A percentile compares a stretch with the other conserved stretches of the same genome.
Conservation (phyloP, 2,329 filamentous ascomycete species). For the Microcera coccophila region DNA sequence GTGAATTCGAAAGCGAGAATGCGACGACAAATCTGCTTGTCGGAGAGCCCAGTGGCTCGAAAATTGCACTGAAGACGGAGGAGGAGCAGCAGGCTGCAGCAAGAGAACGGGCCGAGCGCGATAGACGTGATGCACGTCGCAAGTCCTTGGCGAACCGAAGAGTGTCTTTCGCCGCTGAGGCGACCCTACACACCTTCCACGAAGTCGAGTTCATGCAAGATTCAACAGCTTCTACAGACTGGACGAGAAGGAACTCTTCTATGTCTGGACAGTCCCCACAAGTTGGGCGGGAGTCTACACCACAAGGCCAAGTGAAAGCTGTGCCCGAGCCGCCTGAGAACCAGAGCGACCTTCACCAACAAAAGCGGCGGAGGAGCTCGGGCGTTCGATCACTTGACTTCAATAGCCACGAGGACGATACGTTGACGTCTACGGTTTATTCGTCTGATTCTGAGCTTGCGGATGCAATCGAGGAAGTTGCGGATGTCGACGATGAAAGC, state of each 20-base stretch:
- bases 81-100: constrained; percentile 68
- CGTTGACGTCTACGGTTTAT: constrained; percentile 73
- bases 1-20: constrained; percentile 9
- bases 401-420: constrained; percentile 62
- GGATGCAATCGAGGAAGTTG: constrained; percentile 53
- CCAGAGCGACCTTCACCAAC: constrained; percentile 58
- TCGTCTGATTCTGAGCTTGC: constrained; percentile 62
- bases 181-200: constrained; percentile 95
- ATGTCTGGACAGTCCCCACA: constrained; percentile 34
- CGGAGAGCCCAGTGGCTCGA: constrained; percentile 41
- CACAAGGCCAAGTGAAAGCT: constrained; percentile 58
- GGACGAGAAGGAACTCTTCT: constrained; percentile 68
- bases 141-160: constrained; percentile 91
- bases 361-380: constrained; percentile 60
- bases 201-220: constrained; percentile 87
- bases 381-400: constrained; percentile 62
- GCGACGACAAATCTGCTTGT: constrained; percentile 13
- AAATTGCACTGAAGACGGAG: constrained; percentile 63
- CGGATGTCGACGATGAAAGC: constrained; percentile 47
- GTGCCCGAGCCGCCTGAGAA: constrained; percentile 58
- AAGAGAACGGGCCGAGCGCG: constrained; percentile 65
- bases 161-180: constrained; percentile 95
- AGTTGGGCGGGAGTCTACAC: constrained; percentile 55
- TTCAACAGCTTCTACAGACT: constrained; percentile 75
- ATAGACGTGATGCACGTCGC: constrained; percentile 79